These are phyloP conservation scores for Penicillium sp. DNA, from an alignment of 2,329 filamentous ascomycete species.

Conservation along the genomic window DNA sequence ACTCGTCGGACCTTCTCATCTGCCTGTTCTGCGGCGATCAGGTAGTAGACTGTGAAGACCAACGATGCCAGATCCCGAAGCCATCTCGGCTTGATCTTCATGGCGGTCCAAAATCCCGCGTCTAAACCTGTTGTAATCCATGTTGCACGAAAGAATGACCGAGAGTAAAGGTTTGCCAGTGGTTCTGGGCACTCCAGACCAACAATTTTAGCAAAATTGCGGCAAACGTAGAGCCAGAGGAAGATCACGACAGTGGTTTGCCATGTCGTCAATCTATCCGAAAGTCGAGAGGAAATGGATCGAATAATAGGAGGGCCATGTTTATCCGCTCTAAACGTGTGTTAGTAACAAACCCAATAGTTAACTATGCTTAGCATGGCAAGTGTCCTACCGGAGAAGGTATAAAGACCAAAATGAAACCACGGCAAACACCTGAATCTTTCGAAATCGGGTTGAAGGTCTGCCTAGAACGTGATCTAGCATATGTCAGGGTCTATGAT, in stretches of 20 bases:
- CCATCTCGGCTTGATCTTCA: constrained; percentile 79
- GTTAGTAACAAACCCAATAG: background rate
- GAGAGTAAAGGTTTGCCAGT: constrained; percentile 85
- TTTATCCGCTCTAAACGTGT: constrained; percentile 65
- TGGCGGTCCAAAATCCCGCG: constrained; percentile 96
- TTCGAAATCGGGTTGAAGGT: constrained; percentile 83
- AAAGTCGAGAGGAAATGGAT: constrained; percentile 64
- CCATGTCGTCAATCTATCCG: constrained; percentile 72
- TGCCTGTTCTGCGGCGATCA: constrained; percentile 85
- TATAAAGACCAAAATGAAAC: constrained; percentile 88
- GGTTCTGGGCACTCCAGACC: constrained; percentile 90
- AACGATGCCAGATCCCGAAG: constrained; percentile 75
- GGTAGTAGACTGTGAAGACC: constrained; percentile 81
- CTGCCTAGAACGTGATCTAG: constrained; percentile 87
- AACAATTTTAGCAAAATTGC: constrained; percentile 89
- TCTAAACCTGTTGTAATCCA: constrained; percentile 94
- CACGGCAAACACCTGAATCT: constrained; percentile 86
- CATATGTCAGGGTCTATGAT: too few species aligned
- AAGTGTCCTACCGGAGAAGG: constrained; percentile 56
- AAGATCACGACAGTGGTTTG: constrained; percentile 82
- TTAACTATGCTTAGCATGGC: background rate
- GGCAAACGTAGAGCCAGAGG: constrained; percentile 81
- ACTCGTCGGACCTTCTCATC: constrained; percentile 96
- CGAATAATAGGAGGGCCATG: constrained; percentile 79
- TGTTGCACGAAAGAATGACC: constrained; percentile 89